These are phyloP conservation scores for Geranium incanum DNA, from an alignment of 441 rosid species.

Conservation along the genomic window DNA sequence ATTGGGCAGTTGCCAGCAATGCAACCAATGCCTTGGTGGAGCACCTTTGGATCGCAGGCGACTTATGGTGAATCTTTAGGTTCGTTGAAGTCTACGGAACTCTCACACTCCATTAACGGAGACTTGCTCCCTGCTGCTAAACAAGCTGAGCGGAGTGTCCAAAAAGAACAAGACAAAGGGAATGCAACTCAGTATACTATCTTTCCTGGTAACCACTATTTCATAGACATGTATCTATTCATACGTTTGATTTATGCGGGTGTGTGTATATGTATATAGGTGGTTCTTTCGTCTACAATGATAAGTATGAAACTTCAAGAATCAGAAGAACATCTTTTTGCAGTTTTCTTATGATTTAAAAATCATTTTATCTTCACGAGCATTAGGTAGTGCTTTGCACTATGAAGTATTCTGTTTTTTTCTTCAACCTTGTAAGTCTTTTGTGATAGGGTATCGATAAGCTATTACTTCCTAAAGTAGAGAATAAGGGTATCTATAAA, in stretches of 20 bases:
- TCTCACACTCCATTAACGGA: conserved; percentile 24
- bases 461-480: not conserved
- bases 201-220: conserved; percentile 44
- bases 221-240: conserved; percentile 3
- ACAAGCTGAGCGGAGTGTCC: conserved; percentile 27
- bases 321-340: not conserved
- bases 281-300: not conserved
- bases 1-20: conserved; percentile 37
- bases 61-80: conserved; percentile 37
- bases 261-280: not conserved
- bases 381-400: not conserved
- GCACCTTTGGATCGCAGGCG: conserved; percentile 45
- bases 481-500: not conserved
- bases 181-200: conserved; percentile 42
- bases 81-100: conserved; percentile 36
- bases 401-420: not conserved
- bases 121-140: conserved; percentile 26
- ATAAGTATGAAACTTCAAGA: conserved; percentile 1
- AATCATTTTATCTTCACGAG: not conserved
- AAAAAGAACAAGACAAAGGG: conserved; percentile 35
- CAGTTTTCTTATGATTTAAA: not conserved
- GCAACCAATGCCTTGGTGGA: conserved; percentile 60
- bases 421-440: not conserved
- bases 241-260: not conserved
- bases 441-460: not conserved